Evolutionary conservation across 2,329 filamentous ascomycete genomes (phyloP).

Genomic region (Alternaria angustiovoidea): DNA sequence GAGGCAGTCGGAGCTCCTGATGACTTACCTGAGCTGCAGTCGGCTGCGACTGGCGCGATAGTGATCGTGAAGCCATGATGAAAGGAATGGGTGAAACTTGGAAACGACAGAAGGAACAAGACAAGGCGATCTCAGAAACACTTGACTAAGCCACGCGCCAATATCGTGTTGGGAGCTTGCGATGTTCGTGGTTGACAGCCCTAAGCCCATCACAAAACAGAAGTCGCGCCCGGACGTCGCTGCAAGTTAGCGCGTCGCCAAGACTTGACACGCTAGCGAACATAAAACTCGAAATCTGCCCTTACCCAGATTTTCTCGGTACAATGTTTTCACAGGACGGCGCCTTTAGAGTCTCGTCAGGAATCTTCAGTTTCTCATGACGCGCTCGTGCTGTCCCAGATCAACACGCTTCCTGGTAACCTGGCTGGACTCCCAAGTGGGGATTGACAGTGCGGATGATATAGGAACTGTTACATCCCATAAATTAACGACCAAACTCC

Average conservation of each 20-base stretch:
- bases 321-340: constrained; percentile 73
- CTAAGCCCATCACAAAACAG: constrained; percentile 37
- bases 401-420: constrained; percentile 66
- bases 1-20: constrained; percentile 7
- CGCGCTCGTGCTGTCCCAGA: constrained; percentile 99
- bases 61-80: constrained; percentile 39
- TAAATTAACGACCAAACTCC: not conserved
- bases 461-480: constrained; percentile 52
- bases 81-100: not conserved
- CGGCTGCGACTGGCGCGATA: constrained; percentile 38
- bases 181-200: constrained; percentile 16
- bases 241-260: constrained; percentile 22
- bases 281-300: constrained; percentile 28
- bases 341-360: constrained; percentile 99
- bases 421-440: constrained; percentile 59
- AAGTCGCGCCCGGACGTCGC: constrained; percentile 21
- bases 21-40: constrained; percentile 34
- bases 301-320: constrained; percentile 26
- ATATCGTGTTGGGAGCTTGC: constrained; percentile 5
- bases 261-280: constrained; percentile 25
- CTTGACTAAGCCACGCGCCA: constrained; percentile 1
- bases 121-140: constrained; percentile 2
- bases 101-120: not conserved
- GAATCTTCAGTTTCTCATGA: constrained; percentile 93
- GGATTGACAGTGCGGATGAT: constrained; percentile 53